These are phyloP conservation scores for Eragrostis nindensis DNA, from an alignment of 176 grass and related monocot genomes.

Conservation along the genomic window DNA sequence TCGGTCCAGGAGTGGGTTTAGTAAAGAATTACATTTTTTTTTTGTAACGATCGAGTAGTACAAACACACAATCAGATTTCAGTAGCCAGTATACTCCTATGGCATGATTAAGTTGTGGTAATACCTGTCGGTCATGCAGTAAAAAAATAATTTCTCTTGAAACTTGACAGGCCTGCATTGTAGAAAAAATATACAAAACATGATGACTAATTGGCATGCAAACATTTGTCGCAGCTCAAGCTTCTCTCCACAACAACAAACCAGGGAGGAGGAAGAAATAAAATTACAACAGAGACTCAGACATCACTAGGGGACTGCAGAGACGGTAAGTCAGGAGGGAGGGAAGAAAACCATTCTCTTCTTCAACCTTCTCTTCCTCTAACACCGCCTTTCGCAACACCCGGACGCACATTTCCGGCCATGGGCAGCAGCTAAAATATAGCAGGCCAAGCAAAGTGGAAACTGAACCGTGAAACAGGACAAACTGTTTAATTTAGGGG, in stretches of 20 bases:
- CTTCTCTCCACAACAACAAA: background rate
- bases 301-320: conserved; percentile 43
- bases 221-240: conserved; percentile 29
- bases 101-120: background rate
- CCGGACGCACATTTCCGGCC: conserved; percentile 45
- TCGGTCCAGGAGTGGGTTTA: too few species aligned
- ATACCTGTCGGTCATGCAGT: background rate
- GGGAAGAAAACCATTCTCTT: conserved; percentile 25
- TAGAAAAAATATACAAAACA: background rate
- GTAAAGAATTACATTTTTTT: too few species aligned
- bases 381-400: conserved; percentile 35
- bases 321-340: conserved; percentile 38
- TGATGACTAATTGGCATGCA: conserved; percentile 23
- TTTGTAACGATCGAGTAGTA: too few species aligned
- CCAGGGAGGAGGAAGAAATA: background rate
- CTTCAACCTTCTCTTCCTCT: conserved; percentile 47
- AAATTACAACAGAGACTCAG: conserved; percentile 11
- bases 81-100: too few species aligned
- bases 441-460: background rate
- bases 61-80: too few species aligned
- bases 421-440: background rate
- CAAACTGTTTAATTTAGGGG: conserved; percentile 23
- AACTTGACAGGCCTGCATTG: background rate
- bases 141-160: background rate
- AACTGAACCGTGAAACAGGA: background rate